Base-by-base conservation (phyloP, 2,329 filamentous ascomycete species). In the Huntiella savannae region DNA sequence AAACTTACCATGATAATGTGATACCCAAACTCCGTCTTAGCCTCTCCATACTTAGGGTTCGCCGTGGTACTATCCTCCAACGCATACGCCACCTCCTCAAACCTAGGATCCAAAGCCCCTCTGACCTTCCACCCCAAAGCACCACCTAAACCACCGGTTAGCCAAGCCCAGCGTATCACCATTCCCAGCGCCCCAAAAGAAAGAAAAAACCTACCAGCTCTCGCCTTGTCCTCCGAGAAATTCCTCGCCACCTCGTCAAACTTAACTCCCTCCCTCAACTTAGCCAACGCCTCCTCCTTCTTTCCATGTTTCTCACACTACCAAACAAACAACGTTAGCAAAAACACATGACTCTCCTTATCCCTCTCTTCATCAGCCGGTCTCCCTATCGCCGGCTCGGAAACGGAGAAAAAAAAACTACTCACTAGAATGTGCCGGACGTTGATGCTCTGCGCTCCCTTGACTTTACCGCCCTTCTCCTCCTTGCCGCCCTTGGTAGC, bases 161-260 rank as follows among this genome's bases (percentile, higher is more conserved):
- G 19, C 19, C 13, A 33, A 43, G 41, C 32, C 17, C 17, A 11
- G 1, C 41, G 17, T 28, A 4, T 28, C 4, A 17, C 17, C 15
- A 4, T 2, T 1, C 10, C 8, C 17, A 1, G 1, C 17, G 3
- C 1, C 12, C n/a, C 34, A 8, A 4, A 11, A 17, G 3, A 17
- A 17, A 17, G 4, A 4, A 17, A 17, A 17, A 17, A 44, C 19
- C 10, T 13, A 74, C 72, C 78, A 60, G 74, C 69, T 51, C 76
- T 67, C 4, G 80, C 79, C 63, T 87, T 86, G 59, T 87, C 82
- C 60, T 86, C 82, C 0, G 77, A 82, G 56, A 73, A 82, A 53
- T 77, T 73, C 45, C 73, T 65, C 7, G 82, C 82, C 4, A 86
- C 79, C 41, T 81, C 76, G 54, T 85, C 80, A 55, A 86, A 87